Percentiles rank a stretch among this genome's conserved stretches.
Evolutionary conservation across 2,329 filamentous ascomycete species (phyloP).

Genomic region (Penicillium sclerotigenum): DNA sequence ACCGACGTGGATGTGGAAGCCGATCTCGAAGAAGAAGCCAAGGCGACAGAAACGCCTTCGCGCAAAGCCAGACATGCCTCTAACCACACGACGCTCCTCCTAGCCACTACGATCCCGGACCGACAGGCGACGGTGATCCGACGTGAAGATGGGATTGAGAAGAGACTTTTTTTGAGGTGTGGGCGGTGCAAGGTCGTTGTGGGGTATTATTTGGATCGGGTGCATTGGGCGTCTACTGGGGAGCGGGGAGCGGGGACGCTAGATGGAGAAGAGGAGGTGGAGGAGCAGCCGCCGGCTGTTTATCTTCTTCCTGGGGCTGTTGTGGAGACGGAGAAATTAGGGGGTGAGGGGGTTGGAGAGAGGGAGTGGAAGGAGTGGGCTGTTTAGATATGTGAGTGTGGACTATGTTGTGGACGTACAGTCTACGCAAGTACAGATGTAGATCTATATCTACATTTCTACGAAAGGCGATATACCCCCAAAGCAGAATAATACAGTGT

Average conservation of each 20-base stretch:
- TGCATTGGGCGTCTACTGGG: constrained; percentile 39
- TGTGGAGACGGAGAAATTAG: constrained; percentile 57
- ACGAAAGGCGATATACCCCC: background rate
- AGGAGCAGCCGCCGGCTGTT: constrained; percentile 46
- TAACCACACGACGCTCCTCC: constrained; percentile 49
- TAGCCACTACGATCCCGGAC: constrained; percentile 50
- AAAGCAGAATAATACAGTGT: constrained; percentile 4
- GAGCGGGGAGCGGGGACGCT: constrained; percentile 13
- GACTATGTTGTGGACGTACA: background rate
- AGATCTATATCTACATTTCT: background rate
- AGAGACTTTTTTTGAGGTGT: constrained; percentile 58
- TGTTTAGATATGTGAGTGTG: background rate
- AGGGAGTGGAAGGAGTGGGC: constrained; percentile 37
- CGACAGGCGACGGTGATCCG: constrained; percentile 51
- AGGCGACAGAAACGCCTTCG: constrained; percentile 5
- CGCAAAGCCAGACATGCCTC: constrained; percentile 11
- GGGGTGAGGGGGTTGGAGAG: constrained; percentile 33
- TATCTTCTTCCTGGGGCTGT: constrained; percentile 62
- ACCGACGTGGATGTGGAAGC: constrained; percentile 18
- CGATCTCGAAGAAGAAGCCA: constrained; percentile 22
- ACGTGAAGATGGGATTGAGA: constrained; percentile 65
- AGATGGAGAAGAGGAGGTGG: constrained; percentile 18
- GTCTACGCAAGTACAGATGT: background rate
- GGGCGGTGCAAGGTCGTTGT: constrained; percentile 59
- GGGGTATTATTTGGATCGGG: constrained; percentile 60